Evolutionary conservation across 805 yeast genomes (phyloP).

Genomic region (Torulaspora maleeae): DNA sequence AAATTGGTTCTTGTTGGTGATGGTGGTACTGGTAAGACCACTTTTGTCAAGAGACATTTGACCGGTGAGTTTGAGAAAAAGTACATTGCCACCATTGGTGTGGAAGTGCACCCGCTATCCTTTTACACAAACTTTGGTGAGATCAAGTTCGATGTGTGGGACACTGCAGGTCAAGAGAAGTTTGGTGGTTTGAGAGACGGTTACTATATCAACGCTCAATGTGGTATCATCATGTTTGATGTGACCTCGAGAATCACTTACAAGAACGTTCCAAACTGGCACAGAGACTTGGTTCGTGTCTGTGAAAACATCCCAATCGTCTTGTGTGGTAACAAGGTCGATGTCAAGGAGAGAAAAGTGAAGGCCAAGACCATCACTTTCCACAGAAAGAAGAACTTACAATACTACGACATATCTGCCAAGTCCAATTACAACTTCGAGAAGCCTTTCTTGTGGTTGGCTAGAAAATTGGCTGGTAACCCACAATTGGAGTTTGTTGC

Average conservation of each 20-base stretch:
- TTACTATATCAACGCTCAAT: slow-evolving; percentile 98
- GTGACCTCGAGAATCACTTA: slow-evolving; percentile 99
- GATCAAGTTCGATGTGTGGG: slow-evolving; percentile 99
- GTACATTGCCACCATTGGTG: slow-evolving; percentile 98
- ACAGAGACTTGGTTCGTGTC: slow-evolving; percentile 98
- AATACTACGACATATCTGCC: slow-evolving; percentile 99
- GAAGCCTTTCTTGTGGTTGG: slow-evolving; percentile 99
- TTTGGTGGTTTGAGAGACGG: slow-evolving; percentile 99
- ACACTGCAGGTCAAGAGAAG: slow-evolving; percentile 99
- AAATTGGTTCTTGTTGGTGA: slow-evolving; percentile 99
- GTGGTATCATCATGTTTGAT: slow-evolving; percentile 99
- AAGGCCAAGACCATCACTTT: slow-evolving; percentile 99
- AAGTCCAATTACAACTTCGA: slow-evolving; percentile 99
- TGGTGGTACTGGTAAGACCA: slow-evolving; percentile 99
- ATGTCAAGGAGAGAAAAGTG: slow-evolving; percentile 99
- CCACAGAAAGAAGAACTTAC: slow-evolving; percentile 99
- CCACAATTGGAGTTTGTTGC: slow-evolving; percentile 98
- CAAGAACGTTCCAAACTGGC: slow-evolving; percentile 99
- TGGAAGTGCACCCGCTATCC: slow-evolving; percentile 97
- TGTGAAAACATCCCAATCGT: slow-evolving; percentile 99
- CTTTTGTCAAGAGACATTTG: slow-evolving; percentile 98
- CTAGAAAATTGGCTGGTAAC: slow-evolving; percentile 98
- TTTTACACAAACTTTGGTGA: slow-evolving; percentile 98
- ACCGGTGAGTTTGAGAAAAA: slow-evolving; percentile 99
- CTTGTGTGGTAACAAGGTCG: slow-evolving; percentile 98